A percentile compares a stretch with the other conserved stretches of the same genome.
Conservation (phyloP, 208 protist species). For the Lotmaria passim region DNA sequence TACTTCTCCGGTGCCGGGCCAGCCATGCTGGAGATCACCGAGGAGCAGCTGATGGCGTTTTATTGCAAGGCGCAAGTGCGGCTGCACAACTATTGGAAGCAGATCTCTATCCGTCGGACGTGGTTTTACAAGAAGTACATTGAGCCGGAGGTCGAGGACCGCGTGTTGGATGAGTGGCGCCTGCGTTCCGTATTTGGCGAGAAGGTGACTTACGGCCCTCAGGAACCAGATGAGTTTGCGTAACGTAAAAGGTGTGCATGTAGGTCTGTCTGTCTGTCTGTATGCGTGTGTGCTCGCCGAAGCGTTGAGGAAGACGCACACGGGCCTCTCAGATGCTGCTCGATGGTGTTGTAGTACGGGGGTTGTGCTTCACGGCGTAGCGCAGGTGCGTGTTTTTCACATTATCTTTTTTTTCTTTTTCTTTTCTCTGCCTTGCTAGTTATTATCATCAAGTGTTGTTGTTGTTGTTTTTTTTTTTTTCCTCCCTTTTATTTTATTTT, state of each 20-base stretch:
- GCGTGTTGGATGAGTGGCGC: conserved; percentile 65
- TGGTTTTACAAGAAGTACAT: conserved; percentile 87
- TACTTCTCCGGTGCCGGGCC: conserved; percentile 81
- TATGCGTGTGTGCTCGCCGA: too few species aligned
- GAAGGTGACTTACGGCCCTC: conserved; percentile 70
- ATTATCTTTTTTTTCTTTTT: too few species aligned
- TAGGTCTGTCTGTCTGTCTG: conserved; percentile 5
- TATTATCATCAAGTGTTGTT: too few species aligned
- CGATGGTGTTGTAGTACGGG: too few species aligned
- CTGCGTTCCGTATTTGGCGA: conserved; percentile 76
- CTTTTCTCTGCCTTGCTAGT: too few species aligned
- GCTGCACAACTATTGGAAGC: conserved; percentile 90
- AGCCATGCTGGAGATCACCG: conserved; percentile 76
- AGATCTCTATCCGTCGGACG: conserved; percentile 72
- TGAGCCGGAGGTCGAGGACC: conserved; percentile 72
- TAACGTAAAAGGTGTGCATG: too few species aligned
- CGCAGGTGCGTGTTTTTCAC: too few species aligned
- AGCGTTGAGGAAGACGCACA: too few species aligned
- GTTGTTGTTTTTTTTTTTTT: too few species aligned
- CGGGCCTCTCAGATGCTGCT: too few species aligned
- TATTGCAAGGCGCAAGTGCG: conserved; percentile 80
- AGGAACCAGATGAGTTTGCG: conserved; percentile 41
- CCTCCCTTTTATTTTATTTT: too few species aligned
- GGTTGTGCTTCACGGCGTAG: too few species aligned
- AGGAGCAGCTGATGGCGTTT: conserved; percentile 71